Evolutionary conservation across 73 alveolate genomes (phyloP).

Genomic region (Halteria grandinella): DNA sequence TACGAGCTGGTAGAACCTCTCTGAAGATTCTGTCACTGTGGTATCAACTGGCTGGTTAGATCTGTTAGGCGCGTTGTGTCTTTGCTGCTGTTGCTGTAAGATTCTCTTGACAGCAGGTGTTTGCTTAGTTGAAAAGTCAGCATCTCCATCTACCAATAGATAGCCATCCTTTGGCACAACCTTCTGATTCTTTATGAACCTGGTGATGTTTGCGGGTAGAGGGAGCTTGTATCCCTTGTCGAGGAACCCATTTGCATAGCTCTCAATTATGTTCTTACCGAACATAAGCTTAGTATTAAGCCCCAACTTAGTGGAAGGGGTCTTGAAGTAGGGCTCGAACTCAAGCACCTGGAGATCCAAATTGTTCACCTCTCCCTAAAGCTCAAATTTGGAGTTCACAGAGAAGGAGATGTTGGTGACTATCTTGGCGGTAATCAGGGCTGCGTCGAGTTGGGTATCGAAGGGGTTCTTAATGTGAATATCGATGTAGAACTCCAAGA

Average conservation of each 20-base stretch:
- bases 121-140: slow-evolving; percentile 9
- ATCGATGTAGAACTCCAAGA: slow-evolving; percentile 3
- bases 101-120: background rate
- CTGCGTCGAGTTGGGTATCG: slow-evolving; percentile 1
- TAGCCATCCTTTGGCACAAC: slow-evolving; percentile 22
- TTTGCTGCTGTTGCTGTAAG: background rate
- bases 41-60: background rate
- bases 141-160: slow-evolving; percentile 34
- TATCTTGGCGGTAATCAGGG: background rate
- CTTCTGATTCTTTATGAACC: slow-evolving; percentile 28
- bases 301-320: slow-evolving; percentile 1
- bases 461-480: slow-evolving; percentile 33
- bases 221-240: slow-evolving; percentile 37
- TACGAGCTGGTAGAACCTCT: slow-evolving; percentile 21
- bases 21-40: slow-evolving; percentile 21
- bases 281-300: slow-evolving; percentile 4
- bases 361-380: background rate
- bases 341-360: slow-evolving; percentile 11
- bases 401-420: background rate
- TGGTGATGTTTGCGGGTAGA: background rate
- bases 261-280: background rate
- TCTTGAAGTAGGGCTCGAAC: slow-evolving; percentile 2
- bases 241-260: background rate
- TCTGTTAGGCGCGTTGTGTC: background rate
- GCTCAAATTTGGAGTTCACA: background rate